Evolutionary conservation across 805 yeast genomes (phyloP).

Genomic region (Kuraishia piskuri): DNA sequence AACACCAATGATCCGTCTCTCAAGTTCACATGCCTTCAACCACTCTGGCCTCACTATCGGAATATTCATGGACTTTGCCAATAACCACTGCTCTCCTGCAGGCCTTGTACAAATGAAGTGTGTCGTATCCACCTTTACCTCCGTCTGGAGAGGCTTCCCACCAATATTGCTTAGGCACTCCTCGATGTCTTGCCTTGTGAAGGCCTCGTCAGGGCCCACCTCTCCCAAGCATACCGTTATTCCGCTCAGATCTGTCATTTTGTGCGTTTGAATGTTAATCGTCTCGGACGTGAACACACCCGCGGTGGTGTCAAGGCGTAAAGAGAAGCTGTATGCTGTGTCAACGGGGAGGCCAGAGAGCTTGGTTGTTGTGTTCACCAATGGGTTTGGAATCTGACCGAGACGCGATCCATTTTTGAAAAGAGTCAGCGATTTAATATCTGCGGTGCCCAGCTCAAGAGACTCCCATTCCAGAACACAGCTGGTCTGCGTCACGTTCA

Average conservation of each 20-base stretch:
- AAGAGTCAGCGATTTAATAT: constrained; percentile 64
- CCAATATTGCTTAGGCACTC: constrained; percentile 62
- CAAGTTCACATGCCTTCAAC: constrained; percentile 88
- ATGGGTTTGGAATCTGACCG: constrained; percentile 80
- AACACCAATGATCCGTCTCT: constrained; percentile 87
- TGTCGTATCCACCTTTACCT: constrained; percentile 84
- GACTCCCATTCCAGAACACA: constrained; percentile 94
- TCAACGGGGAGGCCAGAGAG: constrained; percentile 89
- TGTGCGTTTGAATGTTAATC: constrained; percentile 74
- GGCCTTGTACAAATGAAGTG: constrained; percentile 78
- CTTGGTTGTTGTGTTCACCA: constrained; percentile 71
- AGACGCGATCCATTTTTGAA: constrained; percentile 68
- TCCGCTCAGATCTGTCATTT: constrained; percentile 92
- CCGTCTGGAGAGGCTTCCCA: constrained; percentile 67
- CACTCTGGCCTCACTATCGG: constrained; percentile 96
- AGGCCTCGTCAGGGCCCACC: constrained; percentile 46
- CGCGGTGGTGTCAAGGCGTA: constrained; percentile 80
- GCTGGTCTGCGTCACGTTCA: constrained; percentile 87
- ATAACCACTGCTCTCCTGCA: constrained; percentile 61
- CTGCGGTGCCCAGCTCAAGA: constrained; percentile 74
- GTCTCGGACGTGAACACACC: constrained; percentile 71
- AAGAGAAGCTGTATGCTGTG: constrained; percentile 68
- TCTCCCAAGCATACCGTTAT: constrained; percentile 88
- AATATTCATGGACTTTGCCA: constrained; percentile 78
- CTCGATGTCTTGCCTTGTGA: constrained; percentile 50